phyloP scores from a whole-genome alignment of 129 eudicot genomes.

The Tanacetum coccineum region DNA sequence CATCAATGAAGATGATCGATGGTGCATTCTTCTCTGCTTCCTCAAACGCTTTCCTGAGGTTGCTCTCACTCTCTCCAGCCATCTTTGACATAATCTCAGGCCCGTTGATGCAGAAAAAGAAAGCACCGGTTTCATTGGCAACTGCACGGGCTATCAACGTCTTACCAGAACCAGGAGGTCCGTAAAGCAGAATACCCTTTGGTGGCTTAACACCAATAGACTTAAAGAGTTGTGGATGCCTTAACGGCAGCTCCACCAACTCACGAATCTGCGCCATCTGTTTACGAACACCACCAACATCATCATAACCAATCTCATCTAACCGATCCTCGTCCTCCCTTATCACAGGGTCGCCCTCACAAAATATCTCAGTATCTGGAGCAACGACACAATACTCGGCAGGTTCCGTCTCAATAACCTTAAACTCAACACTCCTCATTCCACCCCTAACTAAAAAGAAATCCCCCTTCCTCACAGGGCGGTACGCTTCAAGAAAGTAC shows the following conservation, averaged over 20 bases:
- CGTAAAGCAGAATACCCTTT: conserved; percentile 75
- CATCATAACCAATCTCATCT: conserved; percentile 71
- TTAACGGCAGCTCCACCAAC: conserved; percentile 74
- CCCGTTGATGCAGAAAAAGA: conserved; percentile 75
- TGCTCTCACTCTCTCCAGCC: conserved; percentile 85
- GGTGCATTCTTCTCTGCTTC: conserved; percentile 74
- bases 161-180: conserved; percentile 69
- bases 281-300: conserved; percentile 74
- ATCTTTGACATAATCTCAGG: conserved; percentile 83
- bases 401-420: conserved; percentile 85
- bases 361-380: conserved; percentile 69
- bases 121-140: conserved; percentile 75
- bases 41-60: conserved; percentile 66
- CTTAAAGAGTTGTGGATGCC: conserved; percentile 87
- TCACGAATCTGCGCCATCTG: conserved; percentile 93
- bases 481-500: conserved; percentile 61
- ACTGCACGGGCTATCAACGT: conserved; percentile 68
- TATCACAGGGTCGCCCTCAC: conserved; percentile 67
- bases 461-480: conserved; percentile 77
- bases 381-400: conserved; percentile 91
- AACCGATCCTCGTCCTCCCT: conserved; percentile 66
- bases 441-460: conserved; percentile 66
- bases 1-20: conserved; percentile 65
- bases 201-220: conserved; percentile 77
- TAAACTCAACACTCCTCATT: conserved; percentile 73